A percentile compares a stretch with the other conserved stretches of the same genome.
Evolutionary conservation across 2,329 filamentous ascomycete genomes (phyloP).

Genomic region (Phyllosticta ampelicida): DNA sequence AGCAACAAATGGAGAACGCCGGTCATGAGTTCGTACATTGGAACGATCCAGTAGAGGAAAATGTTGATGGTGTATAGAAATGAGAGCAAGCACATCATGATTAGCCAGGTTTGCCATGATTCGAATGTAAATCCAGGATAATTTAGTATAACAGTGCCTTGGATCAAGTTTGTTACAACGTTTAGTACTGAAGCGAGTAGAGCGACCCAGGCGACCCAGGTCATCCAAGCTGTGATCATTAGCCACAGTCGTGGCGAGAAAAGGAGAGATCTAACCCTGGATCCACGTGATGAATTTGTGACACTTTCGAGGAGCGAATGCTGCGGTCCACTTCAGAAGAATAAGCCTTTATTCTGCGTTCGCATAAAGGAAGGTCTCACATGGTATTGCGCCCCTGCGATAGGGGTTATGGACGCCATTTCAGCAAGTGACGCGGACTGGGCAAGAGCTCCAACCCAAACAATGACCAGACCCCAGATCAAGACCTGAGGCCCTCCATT

Average conservation of each 20-base stretch:
- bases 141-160: constrained; percentile 28
- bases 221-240: neutral
- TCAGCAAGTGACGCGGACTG: constrained; percentile 29
- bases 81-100: constrained; percentile 27
- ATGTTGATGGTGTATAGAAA: constrained; percentile 27
- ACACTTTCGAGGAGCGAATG: constrained; percentile 21
- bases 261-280: constrained; percentile 13
- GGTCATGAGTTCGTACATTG: constrained; percentile 29
- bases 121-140: constrained; percentile 23
- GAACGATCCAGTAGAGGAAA: constrained; percentile 22
- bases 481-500: constrained; percentile 25
- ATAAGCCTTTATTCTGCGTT: neutral
- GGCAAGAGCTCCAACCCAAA: constrained; percentile 20
- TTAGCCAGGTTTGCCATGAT: constrained; percentile 31
- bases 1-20: constrained; percentile 26
- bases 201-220: constrained; percentile 2
- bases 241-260: neutral
- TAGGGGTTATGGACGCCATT: constrained; percentile 30
- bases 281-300: constrained; percentile 25
- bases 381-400: constrained; percentile 34
- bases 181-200: neutral
- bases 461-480: constrained; percentile 23
- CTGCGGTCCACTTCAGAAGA: constrained; percentile 23
- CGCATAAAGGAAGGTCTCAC: neutral
- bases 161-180: constrained; percentile 14